phyloP scores from a whole-genome alignment of 495 filamentous ascomycete species.

The Aspergillus egyptiacus region DNA sequence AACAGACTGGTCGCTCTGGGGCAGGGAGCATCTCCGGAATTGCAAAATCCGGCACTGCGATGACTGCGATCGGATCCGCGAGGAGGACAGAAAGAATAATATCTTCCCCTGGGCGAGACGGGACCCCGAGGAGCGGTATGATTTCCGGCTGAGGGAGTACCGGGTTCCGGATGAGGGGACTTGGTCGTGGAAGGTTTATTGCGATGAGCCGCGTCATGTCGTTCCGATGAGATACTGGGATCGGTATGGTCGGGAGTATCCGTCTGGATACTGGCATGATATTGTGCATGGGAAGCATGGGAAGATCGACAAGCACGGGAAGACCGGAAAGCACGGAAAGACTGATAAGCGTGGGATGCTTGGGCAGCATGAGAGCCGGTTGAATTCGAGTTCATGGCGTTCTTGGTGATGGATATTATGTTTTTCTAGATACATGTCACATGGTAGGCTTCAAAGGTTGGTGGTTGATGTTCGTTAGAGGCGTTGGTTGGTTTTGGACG shows the following conservation, averaged over 20 bases:
- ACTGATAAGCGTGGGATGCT: no score
- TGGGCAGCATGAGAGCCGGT: no score
- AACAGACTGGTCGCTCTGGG: conserved; percentile 24
- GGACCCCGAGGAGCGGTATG: conserved; percentile 18
- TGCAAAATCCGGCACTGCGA: neutral
- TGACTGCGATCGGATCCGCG: neutral
- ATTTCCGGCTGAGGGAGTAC: conserved; percentile 29
- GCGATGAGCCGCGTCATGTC: conserved; percentile 15
- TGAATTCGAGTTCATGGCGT: no score
- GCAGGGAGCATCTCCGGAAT: neutral
- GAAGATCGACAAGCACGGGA: no score
- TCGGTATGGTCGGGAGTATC: conserved; percentile 23
- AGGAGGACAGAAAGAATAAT: neutral
- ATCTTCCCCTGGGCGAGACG: conserved; percentile 18
- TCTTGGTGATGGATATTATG: neutral
- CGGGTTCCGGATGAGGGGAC: conserved; percentile 24
- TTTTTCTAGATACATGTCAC: conserved; percentile 21
- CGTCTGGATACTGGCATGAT: conserved; percentile 26
- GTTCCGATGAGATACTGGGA: conserved; percentile 28
- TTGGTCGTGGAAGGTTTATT: conserved; percentile 31
- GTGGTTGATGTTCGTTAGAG: neutral
- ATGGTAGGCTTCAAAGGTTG: conserved; percentile 25
- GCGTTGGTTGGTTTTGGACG: conserved; percentile 7
- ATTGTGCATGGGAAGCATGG: conserved; percentile 18
- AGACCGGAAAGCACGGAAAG: no score